Evolutionary conservation across 768 basidiomycete genomes (phyloP).

Genomic region (Agaricus sinodeliciosus): DNA sequence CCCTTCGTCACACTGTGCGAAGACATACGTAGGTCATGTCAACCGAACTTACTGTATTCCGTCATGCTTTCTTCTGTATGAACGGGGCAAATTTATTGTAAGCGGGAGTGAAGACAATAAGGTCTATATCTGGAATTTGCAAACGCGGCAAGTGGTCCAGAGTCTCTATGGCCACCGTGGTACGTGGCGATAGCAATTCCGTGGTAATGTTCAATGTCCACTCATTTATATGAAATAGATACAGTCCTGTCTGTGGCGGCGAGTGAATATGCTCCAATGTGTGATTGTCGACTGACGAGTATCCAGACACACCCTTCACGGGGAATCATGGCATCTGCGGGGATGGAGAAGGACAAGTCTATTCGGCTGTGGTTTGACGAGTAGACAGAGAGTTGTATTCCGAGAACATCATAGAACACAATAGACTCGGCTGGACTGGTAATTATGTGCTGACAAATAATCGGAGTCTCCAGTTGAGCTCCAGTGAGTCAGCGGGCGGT

Average conservation of each 20-base stretch:
- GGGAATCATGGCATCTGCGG: constrained; percentile 79
- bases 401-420: too few relatives aligned
- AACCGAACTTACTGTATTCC: constrained; percentile 83
- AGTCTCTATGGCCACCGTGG: constrained; percentile 77
- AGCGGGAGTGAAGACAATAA: constrained; percentile 90
- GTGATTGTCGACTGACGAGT: constrained; percentile 5
- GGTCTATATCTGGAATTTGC: constrained; percentile 86
- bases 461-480: background rate
- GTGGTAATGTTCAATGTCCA: background rate
- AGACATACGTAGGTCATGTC: constrained; percentile 84
- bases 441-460: too few relatives aligned
- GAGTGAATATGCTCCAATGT: constrained; percentile 17
- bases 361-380: constrained; percentile 76
- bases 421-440: too few relatives aligned
- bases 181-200: constrained; percentile 20
- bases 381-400: background rate
- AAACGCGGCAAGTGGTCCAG: constrained; percentile 72
- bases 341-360: constrained; percentile 82
- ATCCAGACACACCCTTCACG: constrained; percentile 69
- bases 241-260: constrained; percentile 79
- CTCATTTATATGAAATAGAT: constrained; percentile 24
- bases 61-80: constrained; percentile 51
- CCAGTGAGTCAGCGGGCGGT: constrained; percentile 9
- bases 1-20: constrained; percentile 83
- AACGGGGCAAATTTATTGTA: constrained; percentile 61